These are phyloP conservation scores for Penicillium fuscoglaucum DNA, from an alignment of 2,329 filamentous ascomycete species.

Conservation along the genomic window DNA sequence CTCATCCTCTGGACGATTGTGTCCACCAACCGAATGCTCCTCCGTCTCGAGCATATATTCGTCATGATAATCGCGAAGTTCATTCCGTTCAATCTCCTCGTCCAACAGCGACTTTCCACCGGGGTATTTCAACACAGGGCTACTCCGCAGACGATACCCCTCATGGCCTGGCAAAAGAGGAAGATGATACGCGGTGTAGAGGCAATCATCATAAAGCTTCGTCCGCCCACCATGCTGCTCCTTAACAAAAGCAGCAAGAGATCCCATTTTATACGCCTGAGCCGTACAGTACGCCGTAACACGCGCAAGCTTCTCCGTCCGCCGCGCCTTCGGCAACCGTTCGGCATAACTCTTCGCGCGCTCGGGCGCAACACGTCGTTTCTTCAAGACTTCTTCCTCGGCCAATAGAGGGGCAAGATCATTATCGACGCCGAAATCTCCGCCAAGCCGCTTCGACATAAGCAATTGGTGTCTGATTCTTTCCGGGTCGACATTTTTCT, in stretches of 20 bases:
- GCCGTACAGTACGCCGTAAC: conserved; percentile 97
- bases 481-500: conserved; percentile 38
- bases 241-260: conserved; percentile 84
- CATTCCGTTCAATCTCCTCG: conserved; percentile 92
- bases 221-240: conserved; percentile 87
- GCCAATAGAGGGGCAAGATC: conserved; percentile 51
- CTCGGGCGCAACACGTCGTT: conserved; percentile 50
- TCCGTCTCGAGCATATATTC: conserved; percentile 75
- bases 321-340: conserved; percentile 80
- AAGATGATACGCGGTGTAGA: conserved; percentile 93
- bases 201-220: conserved; percentile 95
- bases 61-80: conserved; percentile 83
- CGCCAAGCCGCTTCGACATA: conserved; percentile 37
- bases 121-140: conserved; percentile 86
- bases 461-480: conserved; percentile 34
- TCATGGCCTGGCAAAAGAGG: conserved; percentile 82
- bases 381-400: conserved; percentile 64
- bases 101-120: conserved; percentile 91
- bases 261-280: conserved; percentile 85
- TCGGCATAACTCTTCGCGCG: conserved; percentile 89
- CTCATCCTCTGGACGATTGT: conserved; percentile 32
- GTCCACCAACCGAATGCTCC: conserved; percentile 47
- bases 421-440: conserved; percentile 59
- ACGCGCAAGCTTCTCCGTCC: conserved; percentile 82
- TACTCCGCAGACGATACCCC: conserved; percentile 84